phyloP scores from a whole-genome alignment of 768 basidiomycete species.

The Cystofilobasidium macerans region DNA sequence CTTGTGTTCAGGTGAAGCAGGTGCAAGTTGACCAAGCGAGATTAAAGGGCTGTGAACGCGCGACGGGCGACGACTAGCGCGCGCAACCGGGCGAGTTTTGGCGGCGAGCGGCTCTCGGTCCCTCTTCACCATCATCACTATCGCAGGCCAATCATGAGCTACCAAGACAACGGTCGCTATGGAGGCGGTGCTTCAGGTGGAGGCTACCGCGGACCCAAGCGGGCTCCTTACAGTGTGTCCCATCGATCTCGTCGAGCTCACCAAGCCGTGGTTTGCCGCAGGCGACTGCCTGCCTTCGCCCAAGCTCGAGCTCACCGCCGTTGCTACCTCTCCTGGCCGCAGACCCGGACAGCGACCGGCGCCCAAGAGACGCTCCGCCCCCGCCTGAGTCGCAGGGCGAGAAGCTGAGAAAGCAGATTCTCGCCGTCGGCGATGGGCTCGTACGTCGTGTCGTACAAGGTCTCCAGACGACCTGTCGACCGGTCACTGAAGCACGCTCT shows the following conservation, averaged over 20 bases:
- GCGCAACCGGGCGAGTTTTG: too few relatives aligned
- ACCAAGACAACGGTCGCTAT: background rate
- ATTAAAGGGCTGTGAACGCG: too few relatives aligned
- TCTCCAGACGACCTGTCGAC: background rate
- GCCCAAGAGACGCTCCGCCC: constrained; percentile 12
- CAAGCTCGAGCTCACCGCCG: too few relatives aligned
- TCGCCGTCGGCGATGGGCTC: constrained; percentile 19
- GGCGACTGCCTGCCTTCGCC: too few relatives aligned
- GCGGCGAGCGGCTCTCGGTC: too few relatives aligned
- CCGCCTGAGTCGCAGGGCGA: constrained; percentile 22
- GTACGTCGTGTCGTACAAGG: background rate
- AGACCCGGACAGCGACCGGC: background rate
- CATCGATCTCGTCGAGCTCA: too few relatives aligned
- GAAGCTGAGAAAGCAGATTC: constrained; percentile 26
- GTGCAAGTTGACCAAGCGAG: too few relatives aligned
- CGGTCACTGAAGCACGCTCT: background rate
- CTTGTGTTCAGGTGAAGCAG: too few relatives aligned
- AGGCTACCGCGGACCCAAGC: constrained; percentile 7
- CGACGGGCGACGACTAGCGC: too few relatives aligned
- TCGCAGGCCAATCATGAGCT: background rate
- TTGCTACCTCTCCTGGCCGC: background rate
- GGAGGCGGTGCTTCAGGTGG: constrained; percentile 5
- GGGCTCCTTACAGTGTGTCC: background rate
- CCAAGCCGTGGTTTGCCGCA: background rate
- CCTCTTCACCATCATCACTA: background rate